phyloP scores from a whole-genome alignment of 305 asterid genomes.

The Solanum hybrid region DNA sequence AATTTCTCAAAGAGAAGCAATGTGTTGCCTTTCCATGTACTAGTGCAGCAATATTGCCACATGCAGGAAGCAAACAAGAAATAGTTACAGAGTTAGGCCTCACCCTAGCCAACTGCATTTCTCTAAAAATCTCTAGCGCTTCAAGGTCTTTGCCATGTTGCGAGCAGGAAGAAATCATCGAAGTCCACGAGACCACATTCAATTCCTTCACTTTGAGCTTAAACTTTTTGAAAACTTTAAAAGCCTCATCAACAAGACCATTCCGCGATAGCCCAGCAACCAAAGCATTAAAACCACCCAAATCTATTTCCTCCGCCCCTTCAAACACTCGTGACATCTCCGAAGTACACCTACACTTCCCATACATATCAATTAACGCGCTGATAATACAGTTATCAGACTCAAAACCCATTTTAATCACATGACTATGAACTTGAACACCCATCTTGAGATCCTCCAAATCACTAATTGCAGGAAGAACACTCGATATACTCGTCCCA shows the following conservation, averaged over 20 bases:
- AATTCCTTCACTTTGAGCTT: slow-evolving; percentile 38
- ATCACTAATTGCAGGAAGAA: slow-evolving; percentile 74
- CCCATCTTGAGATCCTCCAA: slow-evolving; percentile 42
- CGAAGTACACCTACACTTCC: slow-evolving; percentile 44
- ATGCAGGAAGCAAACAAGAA: slow-evolving; percentile 89
- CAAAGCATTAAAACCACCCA: slow-evolving; percentile 68
- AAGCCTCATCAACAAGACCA: slow-evolving; percentile 61
- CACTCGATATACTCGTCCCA: slow-evolving; percentile 71
- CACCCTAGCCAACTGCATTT: slow-evolving; percentile 64
- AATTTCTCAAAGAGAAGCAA: slow-evolving; percentile 57
- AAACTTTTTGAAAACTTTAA: slow-evolving; percentile 37
- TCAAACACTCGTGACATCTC: slow-evolving; percentile 57
- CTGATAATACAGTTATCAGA: slow-evolving; percentile 58
- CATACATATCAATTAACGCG: slow-evolving; percentile 74
- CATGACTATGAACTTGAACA: slow-evolving; percentile 59
- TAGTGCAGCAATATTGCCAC: slow-evolving; percentile 81
- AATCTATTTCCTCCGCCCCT: slow-evolving; percentile 41
- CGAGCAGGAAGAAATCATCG: slow-evolving; percentile 73
- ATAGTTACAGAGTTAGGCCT: slow-evolving; percentile 67
- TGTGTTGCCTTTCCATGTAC: slow-evolving; percentile 81
- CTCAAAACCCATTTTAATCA: slow-evolving; percentile 47
- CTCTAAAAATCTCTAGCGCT: slow-evolving; percentile 74
- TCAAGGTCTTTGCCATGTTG: slow-evolving; percentile 81
- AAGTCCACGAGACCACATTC: slow-evolving; percentile 95
- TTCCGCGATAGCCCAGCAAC: slow-evolving; percentile 69